phyloP scores from a whole-genome alignment of 352 stramenopile genomes.

The Plasmopara viticola region DNA sequence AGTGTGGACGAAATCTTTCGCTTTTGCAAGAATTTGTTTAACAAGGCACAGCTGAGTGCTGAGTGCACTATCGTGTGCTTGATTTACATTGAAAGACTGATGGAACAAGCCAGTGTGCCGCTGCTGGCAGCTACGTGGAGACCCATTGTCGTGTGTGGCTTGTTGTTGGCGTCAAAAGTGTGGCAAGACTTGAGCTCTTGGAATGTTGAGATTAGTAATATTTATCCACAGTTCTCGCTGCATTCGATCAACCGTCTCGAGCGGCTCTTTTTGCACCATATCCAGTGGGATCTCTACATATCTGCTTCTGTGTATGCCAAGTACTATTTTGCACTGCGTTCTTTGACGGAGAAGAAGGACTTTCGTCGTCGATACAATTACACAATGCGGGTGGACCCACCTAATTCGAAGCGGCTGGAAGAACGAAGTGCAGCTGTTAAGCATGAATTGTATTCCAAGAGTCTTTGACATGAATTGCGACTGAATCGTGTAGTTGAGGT shows the following conservation, averaged over 20 bases:
- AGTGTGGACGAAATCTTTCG: conserved; percentile 90
- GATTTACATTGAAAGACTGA: conserved; percentile 99
- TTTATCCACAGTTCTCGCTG: conserved; percentile 97
- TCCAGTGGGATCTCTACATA: conserved; percentile 99
- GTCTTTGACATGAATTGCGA: conserved; percentile 25
- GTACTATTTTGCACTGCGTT: conserved; percentile 98
- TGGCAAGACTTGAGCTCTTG: conserved; percentile 98
- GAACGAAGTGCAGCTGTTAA: conserved; percentile 76
- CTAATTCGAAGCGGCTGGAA: conserved; percentile 83
- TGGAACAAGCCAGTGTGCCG: conserved; percentile 94
- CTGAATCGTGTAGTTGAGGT: not conserved
- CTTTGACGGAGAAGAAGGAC: conserved; percentile 86
- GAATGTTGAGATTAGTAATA: conserved; percentile 97
- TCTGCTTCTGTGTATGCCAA: conserved; percentile 93
- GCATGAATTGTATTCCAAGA: conserved; percentile 82
- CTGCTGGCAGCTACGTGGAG: conserved; percentile 95
- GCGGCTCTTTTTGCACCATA: conserved; percentile 92
- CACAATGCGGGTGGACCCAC: conserved; percentile 80
- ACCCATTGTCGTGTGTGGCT: conserved; percentile 95
- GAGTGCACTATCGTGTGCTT: conserved; percentile 98
- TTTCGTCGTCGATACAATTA: conserved; percentile 89
- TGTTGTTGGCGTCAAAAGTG: conserved; percentile 97
- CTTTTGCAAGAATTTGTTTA: conserved; percentile 94
- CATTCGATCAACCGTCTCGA: conserved; percentile 97
- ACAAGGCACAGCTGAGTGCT: conserved; percentile 93